These are phyloP conservation scores for Steccherinum ochraceum DNA, from an alignment of 768 basidiomycete species.

Conservation along the genomic window DNA sequence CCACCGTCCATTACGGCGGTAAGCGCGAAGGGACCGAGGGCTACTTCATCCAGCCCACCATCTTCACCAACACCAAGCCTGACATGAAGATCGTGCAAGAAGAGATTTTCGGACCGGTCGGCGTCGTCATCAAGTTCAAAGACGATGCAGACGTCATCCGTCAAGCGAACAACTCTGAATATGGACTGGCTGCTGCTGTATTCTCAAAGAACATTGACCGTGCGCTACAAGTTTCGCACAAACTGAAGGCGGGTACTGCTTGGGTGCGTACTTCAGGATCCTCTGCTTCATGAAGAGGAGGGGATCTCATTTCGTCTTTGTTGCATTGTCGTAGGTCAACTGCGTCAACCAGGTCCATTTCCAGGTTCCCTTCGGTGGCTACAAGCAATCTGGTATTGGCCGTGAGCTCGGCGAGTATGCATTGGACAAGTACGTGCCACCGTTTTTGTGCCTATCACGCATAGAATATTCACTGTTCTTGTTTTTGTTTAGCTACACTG, in stretches of 20 bases:
- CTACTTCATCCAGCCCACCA: slow-evolving; percentile 56
- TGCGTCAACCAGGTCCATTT: slow-evolving; percentile 37
- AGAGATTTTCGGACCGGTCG: slow-evolving; percentile 66
- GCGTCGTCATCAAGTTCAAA: slow-evolving; percentile 62
- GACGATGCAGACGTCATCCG: slow-evolving; percentile 54
- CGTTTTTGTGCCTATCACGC: no score
- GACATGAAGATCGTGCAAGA: slow-evolving; percentile 54
- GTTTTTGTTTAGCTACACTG: slow-evolving; percentile 66
- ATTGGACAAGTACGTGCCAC: slow-evolving; percentile 22
- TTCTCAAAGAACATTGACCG: slow-evolving; percentile 77
- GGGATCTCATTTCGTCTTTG: no score
- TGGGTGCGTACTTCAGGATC: slow-evolving; percentile 57
- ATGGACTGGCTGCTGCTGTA: slow-evolving; percentile 84
- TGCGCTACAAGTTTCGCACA: slow-evolving; percentile 66
- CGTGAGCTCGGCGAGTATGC: slow-evolving; percentile 64
- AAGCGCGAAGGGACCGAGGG: slow-evolving; percentile 48
- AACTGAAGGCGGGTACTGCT: slow-evolving; percentile 73
- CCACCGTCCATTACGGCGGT: slow-evolving; percentile 52
- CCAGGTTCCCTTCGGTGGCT: slow-evolving; percentile 62
- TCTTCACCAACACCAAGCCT: slow-evolving; percentile 48
- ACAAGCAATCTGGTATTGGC: slow-evolving; percentile 69
- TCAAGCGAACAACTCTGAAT: slow-evolving; percentile 80
- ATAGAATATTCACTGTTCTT: no score
- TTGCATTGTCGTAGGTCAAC: slow-evolving; percentile 29
- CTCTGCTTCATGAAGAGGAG: no score